Base-by-base conservation (phyloP, 768 basidiomycete species). In the Kwoniella shandongensis region DNA sequence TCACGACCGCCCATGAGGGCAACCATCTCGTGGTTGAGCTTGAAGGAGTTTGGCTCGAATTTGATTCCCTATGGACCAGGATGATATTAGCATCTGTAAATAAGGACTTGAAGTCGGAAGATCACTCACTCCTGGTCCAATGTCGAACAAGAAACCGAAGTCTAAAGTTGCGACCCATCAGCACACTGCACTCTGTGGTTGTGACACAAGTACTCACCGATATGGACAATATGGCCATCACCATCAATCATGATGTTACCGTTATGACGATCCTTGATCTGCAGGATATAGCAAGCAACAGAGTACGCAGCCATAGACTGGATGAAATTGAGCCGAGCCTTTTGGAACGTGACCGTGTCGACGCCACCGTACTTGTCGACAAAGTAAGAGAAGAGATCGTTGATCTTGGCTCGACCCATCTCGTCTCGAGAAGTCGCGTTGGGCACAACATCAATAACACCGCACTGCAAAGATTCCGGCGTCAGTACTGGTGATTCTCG, bases 191-290 rank as follows among this genome's bases (percentile, higher is more conserved):
- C n/a, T n/a, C 18, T 52, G 17, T 4, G 15, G 30, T 7, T 1
- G 51, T 6, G 17, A 38, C 29, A n/a, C 15, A 1, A 27, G 3
- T 17, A 73, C 86, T 40, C 57, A 91, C 92, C 94, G 65, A 99
- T 84, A 74, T 99, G 96, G 3, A 97, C 83, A 57, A 99, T 94
- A 73, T 97, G 93, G 0, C 96, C 96, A 57, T 93, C 89, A 2
- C 88, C 91, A 73, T 98, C 96, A 58, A 99, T 93, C 94, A 99
- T 97, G 73, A 99, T 98, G 75, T 99, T 99, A 26, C 96, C 96
- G 70, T 99, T 99, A 76, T 99, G 96, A 36, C 96, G 80, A 73
- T 99, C 96, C 79, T 99, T 99, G 79, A 99, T 93, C 77, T 99
- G 96, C 41, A 98, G 78, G 64, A 99, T 91, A 75, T 96, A 98